phyloP scores from a whole-genome alignment of 345 rosid genomes.

The Salix udensis region DNA sequence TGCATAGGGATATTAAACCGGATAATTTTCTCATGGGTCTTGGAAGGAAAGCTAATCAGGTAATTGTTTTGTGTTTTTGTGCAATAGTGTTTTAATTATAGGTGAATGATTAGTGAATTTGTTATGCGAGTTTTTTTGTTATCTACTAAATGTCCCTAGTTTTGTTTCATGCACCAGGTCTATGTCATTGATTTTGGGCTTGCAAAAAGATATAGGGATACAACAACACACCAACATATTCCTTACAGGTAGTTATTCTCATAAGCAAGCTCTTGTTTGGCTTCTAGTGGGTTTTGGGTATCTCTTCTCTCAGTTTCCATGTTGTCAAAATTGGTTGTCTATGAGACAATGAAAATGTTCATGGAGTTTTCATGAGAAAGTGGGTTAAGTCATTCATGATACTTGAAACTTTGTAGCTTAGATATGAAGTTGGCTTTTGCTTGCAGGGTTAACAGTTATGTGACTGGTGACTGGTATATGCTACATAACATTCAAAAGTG shows the following conservation, averaged over 20 bases:
- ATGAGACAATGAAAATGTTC: neutral
- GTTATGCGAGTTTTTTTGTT: neutral
- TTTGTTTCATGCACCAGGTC: conserved; percentile 43
- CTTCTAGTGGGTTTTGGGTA: neutral
- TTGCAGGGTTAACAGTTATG: neutral
- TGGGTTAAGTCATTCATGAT: neutral
- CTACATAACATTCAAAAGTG: neutral
- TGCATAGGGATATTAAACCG: conserved; percentile 80
- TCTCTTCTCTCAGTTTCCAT: neutral
- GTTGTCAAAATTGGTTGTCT: neutral
- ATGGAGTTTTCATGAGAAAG: neutral
- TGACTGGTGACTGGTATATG: neutral
- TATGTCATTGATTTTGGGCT: conserved; percentile 88
- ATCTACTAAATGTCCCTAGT: neutral
- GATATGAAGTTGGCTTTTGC: neutral
- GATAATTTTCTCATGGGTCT: conserved; percentile 85
- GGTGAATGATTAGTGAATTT: neutral
- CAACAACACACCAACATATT: conserved; percentile 74
- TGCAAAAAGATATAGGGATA: conserved; percentile 79
- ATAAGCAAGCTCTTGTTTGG: neutral
- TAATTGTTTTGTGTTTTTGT: neutral
- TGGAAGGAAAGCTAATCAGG: conserved; percentile 76
- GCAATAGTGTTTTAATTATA: neutral
- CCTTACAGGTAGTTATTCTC: conserved; percentile 66
- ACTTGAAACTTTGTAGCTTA: neutral